Evolutionary conservation across 2,329 filamentous ascomycete genomes (phyloP).

Genomic region (Hymenoscyphus fructigenus): DNA sequence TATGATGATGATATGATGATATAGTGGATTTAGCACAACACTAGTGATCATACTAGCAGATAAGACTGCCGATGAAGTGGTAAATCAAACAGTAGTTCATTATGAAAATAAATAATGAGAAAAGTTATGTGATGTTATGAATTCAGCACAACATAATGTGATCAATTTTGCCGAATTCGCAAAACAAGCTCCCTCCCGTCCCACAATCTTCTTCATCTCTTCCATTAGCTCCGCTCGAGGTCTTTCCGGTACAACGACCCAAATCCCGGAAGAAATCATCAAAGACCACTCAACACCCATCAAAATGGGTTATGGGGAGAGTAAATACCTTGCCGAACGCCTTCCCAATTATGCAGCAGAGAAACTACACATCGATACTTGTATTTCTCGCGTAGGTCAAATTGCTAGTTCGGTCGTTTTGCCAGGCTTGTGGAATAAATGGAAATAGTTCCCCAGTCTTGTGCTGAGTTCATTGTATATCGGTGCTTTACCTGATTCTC

Average conservation of each 20-base stretch:
- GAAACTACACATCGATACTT: constrained; percentile 20
- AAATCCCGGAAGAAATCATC: constrained; percentile 34
- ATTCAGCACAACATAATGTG: no score
- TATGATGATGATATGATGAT: no score
- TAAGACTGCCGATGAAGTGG: no score
- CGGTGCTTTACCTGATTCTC: constrained; percentile 12
- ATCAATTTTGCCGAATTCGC: constrained; percentile 38
- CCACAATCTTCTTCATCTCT: constrained; percentile 31
- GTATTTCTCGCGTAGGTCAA: constrained; percentile 48
- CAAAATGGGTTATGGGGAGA: constrained; percentile 28
- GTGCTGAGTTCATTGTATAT: constrained; percentile 14
- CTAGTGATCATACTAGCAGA: no score
- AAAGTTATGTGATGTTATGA: no score
- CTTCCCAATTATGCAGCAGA: constrained; percentile 44
- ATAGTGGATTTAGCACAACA: no score
- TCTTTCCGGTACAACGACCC: not conserved
- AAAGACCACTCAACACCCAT: not conserved
- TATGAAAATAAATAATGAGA: no score
- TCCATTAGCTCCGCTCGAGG: constrained; percentile 27
- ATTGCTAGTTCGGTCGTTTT: constrained; percentile 46
- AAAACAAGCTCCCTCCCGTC: not conserved
- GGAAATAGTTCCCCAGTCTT: constrained; percentile 54
- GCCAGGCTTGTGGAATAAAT: constrained; percentile 47
- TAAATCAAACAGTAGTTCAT: no score
- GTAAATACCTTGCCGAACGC: constrained; percentile 33